Base-by-base conservation (phyloP, 2,329 filamentous ascomycete species). In the Sclerotiophoma versabilis region DNA sequence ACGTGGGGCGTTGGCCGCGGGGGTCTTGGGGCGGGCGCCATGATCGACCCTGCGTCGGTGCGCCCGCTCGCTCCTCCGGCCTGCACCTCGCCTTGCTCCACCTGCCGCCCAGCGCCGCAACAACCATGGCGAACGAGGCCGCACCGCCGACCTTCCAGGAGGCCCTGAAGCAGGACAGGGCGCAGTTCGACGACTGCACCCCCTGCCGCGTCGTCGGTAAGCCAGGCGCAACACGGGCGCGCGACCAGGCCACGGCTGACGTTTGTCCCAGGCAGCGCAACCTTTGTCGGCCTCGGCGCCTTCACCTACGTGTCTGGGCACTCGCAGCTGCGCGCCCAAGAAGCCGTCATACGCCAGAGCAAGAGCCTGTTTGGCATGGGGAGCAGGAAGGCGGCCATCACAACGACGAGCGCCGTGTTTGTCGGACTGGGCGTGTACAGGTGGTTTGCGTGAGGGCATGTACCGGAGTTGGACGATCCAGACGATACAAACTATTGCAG, bases 141-240 rank as follows among this genome's bases (percentile, higher is more conserved):
- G 36, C 59, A 5, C 36, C 60, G 3, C 70, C 71, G 2, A 67
- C 69, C 5, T 62, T 72, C 50, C 62, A 68, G 25, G 61, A 70
- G 38, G 69, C 69, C 12, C 54, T 72, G 33, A 68, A 70, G 57
- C 61, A 70, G 11, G 70, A 73, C 59, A 66, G 58, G 25, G 63
- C 68, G n/a, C 57, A 72, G 15, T 75, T 71, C 52, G 72, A 90
- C 59, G 83, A 93, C 75, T 93, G 90, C 73, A 77, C 86, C 33
- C 79, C 87, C 27, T 95, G 90, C 77, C 84, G 84, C 68, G 74
- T 92, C 25, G 80, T 91, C 47, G 90, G 90, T 91, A 77, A 23
- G 63, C 11, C n/a, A n/a, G n/a, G 4, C 11, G 15, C 14, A 38
- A 38, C 27, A 7, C 34, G 5, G 34, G n/a, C n/a, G n/a, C n/a